Conservation (phyloP, 305 asterid species). For the Coffea humblotiana region DNA sequence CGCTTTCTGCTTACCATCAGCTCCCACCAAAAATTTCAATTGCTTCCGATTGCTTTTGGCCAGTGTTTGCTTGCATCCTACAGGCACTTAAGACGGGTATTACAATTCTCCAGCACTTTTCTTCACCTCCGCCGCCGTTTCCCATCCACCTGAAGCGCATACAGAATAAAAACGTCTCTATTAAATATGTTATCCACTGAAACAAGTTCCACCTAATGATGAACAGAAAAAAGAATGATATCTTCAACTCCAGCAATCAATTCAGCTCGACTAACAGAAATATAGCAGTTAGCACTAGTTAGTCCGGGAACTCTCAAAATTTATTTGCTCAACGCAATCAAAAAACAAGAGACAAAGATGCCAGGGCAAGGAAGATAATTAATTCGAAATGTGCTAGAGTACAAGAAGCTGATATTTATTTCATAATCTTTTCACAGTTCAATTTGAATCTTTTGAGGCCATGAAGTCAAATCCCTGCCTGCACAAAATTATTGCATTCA, state of each 20-base stretch:
- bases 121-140: conserved; percentile 72
- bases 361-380: not conserved
- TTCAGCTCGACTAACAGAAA: not conserved
- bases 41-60: conserved; percentile 32
- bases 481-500: not conserved
- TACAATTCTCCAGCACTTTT: conserved; percentile 16
- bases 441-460: not conserved
- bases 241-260: not conserved
- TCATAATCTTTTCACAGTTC: not conserved
- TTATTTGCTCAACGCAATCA: not conserved
- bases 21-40: conserved; percentile 21
- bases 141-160: conserved; percentile 59
- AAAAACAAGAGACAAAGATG: not conserved
- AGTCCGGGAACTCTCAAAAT: not conserved
- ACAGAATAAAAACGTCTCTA: not conserved
- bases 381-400: not conserved
- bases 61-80: conserved; percentile 29
- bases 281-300: not conserved
- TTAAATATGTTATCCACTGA: not conserved
- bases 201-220: not conserved
- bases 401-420: not conserved
- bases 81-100: conserved; percentile 4
- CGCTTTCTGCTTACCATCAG: conserved; percentile 5
- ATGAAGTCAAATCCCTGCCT: not conserved
- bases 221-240: not conserved